Percentiles rank a stretch among this genome's conserved stretches.
Evolutionary conservation across 2,329 filamentous ascomycete species (phyloP).

Genomic region (Rhytidhysteron rufulum): DNA sequence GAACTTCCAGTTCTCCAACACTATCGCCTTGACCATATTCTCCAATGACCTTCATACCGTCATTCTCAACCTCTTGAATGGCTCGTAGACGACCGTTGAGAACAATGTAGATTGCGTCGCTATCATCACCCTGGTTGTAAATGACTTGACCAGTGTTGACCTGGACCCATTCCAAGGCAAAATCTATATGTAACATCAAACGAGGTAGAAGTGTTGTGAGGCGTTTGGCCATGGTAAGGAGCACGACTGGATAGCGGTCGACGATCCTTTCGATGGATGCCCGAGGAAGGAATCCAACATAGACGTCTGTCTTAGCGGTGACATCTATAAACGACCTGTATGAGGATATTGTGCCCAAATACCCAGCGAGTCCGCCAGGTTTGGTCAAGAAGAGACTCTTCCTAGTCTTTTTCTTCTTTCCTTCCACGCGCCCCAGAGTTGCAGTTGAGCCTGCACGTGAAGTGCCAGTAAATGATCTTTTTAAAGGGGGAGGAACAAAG

Average conservation of each 20-base stretch:
- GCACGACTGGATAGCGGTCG: slow-evolving; percentile 84
- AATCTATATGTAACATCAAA: slow-evolving; percentile 93
- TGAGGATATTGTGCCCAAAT: slow-evolving; percentile 89
- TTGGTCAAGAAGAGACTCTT: slow-evolving; percentile 86
- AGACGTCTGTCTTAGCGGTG: slow-evolving; percentile 95
- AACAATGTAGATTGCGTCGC: slow-evolving; percentile 97
- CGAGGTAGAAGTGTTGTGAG: slow-evolving; percentile 84
- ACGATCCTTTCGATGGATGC: slow-evolving; percentile 85
- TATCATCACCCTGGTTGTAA: slow-evolving; percentile 90
- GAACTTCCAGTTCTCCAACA: slow-evolving; percentile 92
- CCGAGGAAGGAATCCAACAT: slow-evolving; percentile 89
- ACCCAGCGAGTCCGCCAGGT: slow-evolving; percentile 88
- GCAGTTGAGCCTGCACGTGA: slow-evolving; percentile 11
- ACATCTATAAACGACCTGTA: slow-evolving; percentile 97
- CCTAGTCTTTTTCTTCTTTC: slow-evolving; percentile 52
- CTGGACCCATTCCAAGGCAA: slow-evolving; percentile 96
- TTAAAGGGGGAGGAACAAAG: slow-evolving; percentile 22
- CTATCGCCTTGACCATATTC: slow-evolving; percentile 98
- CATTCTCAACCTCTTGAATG: slow-evolving; percentile 76
- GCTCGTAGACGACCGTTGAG: slow-evolving; percentile 86
- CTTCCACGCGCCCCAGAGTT: slow-evolving; percentile 25
- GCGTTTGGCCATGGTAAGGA: slow-evolving; percentile 94
- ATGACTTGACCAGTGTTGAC: slow-evolving; percentile 93
- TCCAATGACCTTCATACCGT: slow-evolving; percentile 78
- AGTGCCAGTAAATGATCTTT: slow-evolving; percentile 21